Percentiles rank a stretch among this genome's conserved stretches.
phyloP scores from a whole-genome alignment of 306 rosid genomes.

The Potentilla sterilis region DNA sequence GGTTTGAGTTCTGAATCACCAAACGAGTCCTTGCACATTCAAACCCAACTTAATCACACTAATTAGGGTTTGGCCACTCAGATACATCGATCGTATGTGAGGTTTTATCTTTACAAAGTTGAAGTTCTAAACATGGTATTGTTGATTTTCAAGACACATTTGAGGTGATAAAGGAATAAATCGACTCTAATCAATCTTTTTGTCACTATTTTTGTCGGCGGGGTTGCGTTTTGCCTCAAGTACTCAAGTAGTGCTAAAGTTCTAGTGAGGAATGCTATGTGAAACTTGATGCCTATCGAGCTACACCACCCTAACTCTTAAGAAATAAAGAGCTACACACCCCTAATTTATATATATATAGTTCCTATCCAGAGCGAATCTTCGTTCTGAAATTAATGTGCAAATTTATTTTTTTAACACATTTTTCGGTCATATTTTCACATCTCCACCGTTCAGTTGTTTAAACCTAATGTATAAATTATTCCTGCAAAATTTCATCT shows the following conservation, averaged over 20 bases:
- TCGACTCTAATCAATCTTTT: background rate
- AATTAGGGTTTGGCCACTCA: too few species aligned
- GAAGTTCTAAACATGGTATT: background rate
- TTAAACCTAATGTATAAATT: too few species aligned
- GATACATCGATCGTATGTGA: background rate
- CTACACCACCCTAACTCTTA: background rate
- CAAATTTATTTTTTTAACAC: too few species aligned
- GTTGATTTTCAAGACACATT: background rate
- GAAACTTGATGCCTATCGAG: background rate
- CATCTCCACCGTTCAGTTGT: too few species aligned
- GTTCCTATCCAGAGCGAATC: too few species aligned
- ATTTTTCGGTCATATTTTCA: too few species aligned
- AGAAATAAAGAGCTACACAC: too few species aligned
- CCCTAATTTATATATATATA: too few species aligned
- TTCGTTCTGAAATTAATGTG: too few species aligned
- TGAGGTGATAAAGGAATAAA: background rate
- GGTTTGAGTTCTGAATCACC: background rate
- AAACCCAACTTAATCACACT: background rate
- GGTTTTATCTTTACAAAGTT: background rate
- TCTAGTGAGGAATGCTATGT: background rate
- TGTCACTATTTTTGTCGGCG: background rate
- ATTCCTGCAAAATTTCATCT: too few species aligned
- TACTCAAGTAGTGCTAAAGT: background rate
- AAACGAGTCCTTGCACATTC: background rate
- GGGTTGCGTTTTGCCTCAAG: background rate